These are phyloP conservation scores for Alternaria tenuissima DNA, from an alignment of 2,329 filamentous ascomycete genomes.

Conservation along the genomic window DNA sequence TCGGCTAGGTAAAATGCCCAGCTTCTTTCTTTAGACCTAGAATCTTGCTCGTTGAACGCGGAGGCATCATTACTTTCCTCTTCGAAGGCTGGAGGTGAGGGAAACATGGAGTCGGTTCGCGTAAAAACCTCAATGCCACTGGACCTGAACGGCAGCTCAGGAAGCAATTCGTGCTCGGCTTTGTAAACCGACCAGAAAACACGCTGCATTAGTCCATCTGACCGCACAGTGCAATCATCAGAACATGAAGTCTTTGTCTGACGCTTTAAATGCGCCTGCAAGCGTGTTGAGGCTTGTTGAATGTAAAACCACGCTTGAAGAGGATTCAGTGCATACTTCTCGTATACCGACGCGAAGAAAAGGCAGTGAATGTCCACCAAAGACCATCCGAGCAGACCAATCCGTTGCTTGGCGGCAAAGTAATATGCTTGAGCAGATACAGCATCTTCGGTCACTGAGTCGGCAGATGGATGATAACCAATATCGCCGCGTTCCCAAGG, in stretches of 20 bases:
- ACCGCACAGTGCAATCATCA: neutral
- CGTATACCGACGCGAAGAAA: neutral
- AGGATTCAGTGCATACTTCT: neutral
- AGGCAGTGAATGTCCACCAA: neutral
- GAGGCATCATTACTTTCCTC: neutral
- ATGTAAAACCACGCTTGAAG: neutral
- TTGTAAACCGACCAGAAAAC: neutral
- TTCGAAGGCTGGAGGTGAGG: neutral
- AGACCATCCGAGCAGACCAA: neutral
- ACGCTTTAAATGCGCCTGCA: neutral
- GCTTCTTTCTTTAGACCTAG: neutral
- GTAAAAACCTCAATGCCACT: neutral
- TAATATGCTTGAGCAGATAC: neutral
- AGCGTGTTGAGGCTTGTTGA: neutral
- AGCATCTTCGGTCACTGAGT: neutral
- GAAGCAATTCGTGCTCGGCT: neutral
- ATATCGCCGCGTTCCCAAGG: neutral
- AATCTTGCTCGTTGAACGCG: neutral
- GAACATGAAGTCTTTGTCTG: neutral
- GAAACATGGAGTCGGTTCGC: neutral
- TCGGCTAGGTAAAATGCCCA: neutral
- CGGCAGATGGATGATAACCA: neutral
- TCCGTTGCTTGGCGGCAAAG: neutral
- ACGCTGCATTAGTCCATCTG: neutral
- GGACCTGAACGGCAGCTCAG: neutral